Evolutionary conservation across 2,329 filamentous ascomycete genomes (phyloP).

Genomic region (Penicillium italicum): DNA sequence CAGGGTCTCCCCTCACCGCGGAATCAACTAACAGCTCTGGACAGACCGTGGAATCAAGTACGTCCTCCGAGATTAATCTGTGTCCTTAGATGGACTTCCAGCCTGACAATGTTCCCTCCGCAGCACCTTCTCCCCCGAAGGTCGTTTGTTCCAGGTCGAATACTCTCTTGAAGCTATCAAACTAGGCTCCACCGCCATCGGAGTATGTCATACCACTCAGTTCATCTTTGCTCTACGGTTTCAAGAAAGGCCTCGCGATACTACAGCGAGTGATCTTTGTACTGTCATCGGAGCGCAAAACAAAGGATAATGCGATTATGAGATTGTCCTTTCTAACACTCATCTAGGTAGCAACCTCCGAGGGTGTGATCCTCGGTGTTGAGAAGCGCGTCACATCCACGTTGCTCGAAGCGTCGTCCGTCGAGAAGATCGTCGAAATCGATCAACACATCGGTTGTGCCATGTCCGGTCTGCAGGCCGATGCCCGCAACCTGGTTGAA

Average conservation of each 20-base stretch:
- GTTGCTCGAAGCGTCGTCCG: conserved; percentile 92
- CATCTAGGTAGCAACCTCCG: conserved; percentile 73
- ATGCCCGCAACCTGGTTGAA: conserved; percentile 96
- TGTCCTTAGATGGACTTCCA: conserved; percentile 4
- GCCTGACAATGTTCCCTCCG: conserved; percentile 23
- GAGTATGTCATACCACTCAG: conserved; percentile 51
- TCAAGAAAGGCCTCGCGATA: not conserved
- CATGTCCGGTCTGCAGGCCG: conserved; percentile 96
- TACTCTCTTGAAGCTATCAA: conserved; percentile 99
- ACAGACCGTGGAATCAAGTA: conserved; percentile 97
- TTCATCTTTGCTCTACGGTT: not conserved
- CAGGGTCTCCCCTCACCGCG: conserved; percentile 19
- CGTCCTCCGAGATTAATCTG: conserved; percentile 33
- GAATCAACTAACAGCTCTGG: conserved; percentile 16
- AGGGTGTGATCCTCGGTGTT: conserved; percentile 93
- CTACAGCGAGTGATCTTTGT: not conserved
- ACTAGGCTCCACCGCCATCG: conserved; percentile 96
- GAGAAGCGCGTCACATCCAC: conserved; percentile 99
- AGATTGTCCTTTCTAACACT: conserved; percentile 15
- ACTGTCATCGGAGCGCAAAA: not conserved
- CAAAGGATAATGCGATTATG: not conserved
- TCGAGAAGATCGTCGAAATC: conserved; percentile 99
- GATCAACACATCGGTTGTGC: conserved; percentile 98
- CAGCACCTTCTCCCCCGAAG: conserved; percentile 99
- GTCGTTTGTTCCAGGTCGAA: conserved; percentile 99